phyloP scores from a whole-genome alignment of 2,329 filamentous ascomycete species.

The Hymenoscyphus salicellus region DNA sequence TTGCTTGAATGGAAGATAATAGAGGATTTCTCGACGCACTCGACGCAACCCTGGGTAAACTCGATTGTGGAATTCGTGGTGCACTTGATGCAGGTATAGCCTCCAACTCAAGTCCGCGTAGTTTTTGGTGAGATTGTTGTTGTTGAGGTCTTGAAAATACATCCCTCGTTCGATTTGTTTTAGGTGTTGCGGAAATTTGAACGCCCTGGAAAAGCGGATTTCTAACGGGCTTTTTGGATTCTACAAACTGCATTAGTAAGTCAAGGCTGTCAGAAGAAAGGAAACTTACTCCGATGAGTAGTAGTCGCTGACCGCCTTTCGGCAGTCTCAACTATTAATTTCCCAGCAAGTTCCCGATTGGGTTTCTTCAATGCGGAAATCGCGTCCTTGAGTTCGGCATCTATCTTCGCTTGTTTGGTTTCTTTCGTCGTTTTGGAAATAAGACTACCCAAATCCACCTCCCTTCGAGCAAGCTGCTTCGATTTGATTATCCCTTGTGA shows the following conservation, averaged over 20 bases:
- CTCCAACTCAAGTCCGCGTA: conserved; percentile 17
- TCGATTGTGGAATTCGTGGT: conserved; percentile 32
- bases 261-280: background rate
- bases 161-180: conserved; percentile 31
- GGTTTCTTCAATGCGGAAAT: conserved; percentile 73
- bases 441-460: conserved; percentile 54
- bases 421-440: conserved; percentile 56
- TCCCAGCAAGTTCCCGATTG: conserved; percentile 67
- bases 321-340: conserved; percentile 63
- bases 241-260: conserved; percentile 40
- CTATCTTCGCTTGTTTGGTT: conserved; percentile 63
- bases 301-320: conserved; percentile 56
- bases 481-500: conserved; percentile 39
- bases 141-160: conserved; percentile 23
- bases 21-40: conserved; percentile 19
- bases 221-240: conserved; percentile 50
- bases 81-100: conserved; percentile 29
- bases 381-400: conserved; percentile 69
- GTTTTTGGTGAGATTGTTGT: conserved; percentile 11
- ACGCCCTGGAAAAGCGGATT: conserved; percentile 37
- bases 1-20: conserved; percentile 31
- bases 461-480: conserved; percentile 47
- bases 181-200: conserved; percentile 37
- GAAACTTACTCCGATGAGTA: conserved; percentile 49
- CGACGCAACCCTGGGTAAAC: conserved; percentile 8